Evolutionary conservation across 2,329 filamentous ascomycete genomes (phyloP), one percentile per base, ranked within the genome.

Genomic region (Daldinia sp.): DNA sequence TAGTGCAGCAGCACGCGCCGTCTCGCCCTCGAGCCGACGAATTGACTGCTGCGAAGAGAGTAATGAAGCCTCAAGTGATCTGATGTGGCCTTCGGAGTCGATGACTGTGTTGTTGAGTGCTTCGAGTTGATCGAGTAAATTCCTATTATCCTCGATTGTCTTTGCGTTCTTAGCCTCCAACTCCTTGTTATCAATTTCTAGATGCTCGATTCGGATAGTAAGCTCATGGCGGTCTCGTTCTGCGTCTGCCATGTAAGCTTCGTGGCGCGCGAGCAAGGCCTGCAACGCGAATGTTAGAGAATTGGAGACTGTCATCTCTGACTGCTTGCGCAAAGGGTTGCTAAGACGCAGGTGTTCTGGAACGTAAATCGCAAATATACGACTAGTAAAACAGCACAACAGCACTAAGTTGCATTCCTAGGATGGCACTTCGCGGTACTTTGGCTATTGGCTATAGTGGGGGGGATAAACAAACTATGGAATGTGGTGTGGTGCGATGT

Each of bases 161-260:
- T 84, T 83, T 56, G 88, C 87, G 79, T 98, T 99, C 72, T 87
- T 85, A 39, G 83, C 82, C 77, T 97, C 92, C 64, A 96, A 85
- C 63, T 86, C 81, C 72, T 81, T 83, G 79, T 96, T 97, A 70
- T 88, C 86, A 71, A 78, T 78, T 79, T 96, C 92, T 53, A 99
- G 83, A 67, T 84, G 84, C 70, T 91, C 89, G 74, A 97, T 93
- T 64, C 86, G 91, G 47, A 81, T 78, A 43, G 86, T 84, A 78
- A 97, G 87, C 64, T 89, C 86, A 64, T 83, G 81, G 63, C 94
- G 91, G 76, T 97, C 93, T 70, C 88, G 87, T 81, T 97, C 93
- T 62, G 94, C 93, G 77, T 97, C 93, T 70, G 90, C 90, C 84
- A 97, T 94, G 78, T 96, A 97, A 62, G 91, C 88, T 82, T 98